phyloP scores from a whole-genome alignment of 805 yeast genomes.

The Lipomyces yamadae region DNA sequence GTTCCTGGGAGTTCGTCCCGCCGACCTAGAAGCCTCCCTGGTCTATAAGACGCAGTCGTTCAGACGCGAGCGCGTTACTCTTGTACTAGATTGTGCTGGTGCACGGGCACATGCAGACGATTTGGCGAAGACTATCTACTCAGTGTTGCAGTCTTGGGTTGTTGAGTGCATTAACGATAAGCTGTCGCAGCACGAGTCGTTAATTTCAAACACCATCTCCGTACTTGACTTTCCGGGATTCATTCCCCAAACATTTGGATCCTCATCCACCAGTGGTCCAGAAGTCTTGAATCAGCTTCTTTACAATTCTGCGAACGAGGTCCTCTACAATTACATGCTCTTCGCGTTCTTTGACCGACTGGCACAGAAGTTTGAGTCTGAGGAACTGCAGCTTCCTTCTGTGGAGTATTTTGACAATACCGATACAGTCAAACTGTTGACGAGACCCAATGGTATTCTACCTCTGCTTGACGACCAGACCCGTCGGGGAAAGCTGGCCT shows the following conservation, averaged over 20 bases:
- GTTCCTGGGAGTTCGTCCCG: slow-evolving; percentile 49
- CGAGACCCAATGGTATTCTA: slow-evolving; percentile 49
- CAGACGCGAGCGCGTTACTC: slow-evolving; percentile 49
- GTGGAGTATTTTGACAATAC: slow-evolving; percentile 63
- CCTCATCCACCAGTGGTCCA: slow-evolving; percentile 10
- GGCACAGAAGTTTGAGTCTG: slow-evolving; percentile 48
- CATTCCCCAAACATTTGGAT: slow-evolving; percentile 37
- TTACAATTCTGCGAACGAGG: slow-evolving; percentile 51
- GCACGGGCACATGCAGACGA: slow-evolving; percentile 51
- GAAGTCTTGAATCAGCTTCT: slow-evolving; percentile 47
- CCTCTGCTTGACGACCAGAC: slow-evolving; percentile 49
- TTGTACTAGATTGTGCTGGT: slow-evolving; percentile 49
- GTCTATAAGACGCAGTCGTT: slow-evolving; percentile 48
- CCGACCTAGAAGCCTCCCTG: slow-evolving; percentile 47
- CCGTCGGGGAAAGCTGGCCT: slow-evolving; percentile 45
- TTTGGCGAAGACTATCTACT: slow-evolving; percentile 49
- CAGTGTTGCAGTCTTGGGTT: slow-evolving; percentile 49
- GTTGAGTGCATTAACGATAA: slow-evolving; percentile 47
- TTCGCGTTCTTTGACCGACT: slow-evolving; percentile 48
- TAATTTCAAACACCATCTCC: slow-evolving; percentile 46
- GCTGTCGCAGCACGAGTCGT: slow-evolving; percentile 43
- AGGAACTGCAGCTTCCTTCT: slow-evolving; percentile 55
- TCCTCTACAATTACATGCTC: slow-evolving; percentile 48
- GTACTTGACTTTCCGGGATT: slow-evolving; percentile 52
- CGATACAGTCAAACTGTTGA: slow-evolving; percentile 59